phyloP scores from a whole-genome alignment of 2,329 filamentous ascomycete genomes.

The Pseudocercospora crystallina region DNA sequence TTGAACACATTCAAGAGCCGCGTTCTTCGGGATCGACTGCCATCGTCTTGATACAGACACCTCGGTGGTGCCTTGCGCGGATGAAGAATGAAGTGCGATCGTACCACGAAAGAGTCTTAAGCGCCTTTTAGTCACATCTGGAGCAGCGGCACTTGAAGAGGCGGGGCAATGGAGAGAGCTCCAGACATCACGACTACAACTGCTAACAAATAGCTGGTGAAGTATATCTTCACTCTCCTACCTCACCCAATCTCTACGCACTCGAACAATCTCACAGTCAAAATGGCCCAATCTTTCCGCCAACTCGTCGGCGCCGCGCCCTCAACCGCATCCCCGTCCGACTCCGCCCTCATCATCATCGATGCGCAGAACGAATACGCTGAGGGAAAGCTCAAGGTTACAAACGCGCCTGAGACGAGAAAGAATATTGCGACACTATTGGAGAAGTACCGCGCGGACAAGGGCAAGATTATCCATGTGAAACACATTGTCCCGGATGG shows the following conservation, averaged over 20 bases:
- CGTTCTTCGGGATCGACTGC: no score
- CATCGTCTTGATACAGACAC: no score
- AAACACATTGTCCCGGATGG: conserved; percentile 60
- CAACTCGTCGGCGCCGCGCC: conserved; percentile 54
- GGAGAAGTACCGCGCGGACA: conserved; percentile 57
- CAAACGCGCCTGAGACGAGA: conserved; percentile 55
- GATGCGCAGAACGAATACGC: conserved; percentile 72
- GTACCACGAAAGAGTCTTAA: no score
- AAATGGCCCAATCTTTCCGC: conserved; percentile 46
- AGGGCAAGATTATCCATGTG: conserved; percentile 61
- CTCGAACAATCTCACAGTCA: not conserved
- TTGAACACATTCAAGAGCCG: no score
- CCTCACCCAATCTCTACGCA: not conserved
- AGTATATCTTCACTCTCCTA: not conserved
- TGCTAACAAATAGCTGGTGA: no score
- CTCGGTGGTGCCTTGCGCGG: no score
- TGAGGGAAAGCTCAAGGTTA: conserved; percentile 57
- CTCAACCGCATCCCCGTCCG: conserved; percentile 56
- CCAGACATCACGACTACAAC: no score
- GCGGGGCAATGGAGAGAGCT: no score
- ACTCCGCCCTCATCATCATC: conserved; percentile 66
- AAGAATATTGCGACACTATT: conserved; percentile 59
- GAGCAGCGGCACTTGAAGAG: no score
- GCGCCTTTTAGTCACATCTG: no score
- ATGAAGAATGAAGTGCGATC: no score